A percentile compares a stretch with the other conserved stretches of the same genome.
phyloP scores from a whole-genome alignment of 1,284 basidiomycete species.

The Hemileccinum hortonii region DNA sequence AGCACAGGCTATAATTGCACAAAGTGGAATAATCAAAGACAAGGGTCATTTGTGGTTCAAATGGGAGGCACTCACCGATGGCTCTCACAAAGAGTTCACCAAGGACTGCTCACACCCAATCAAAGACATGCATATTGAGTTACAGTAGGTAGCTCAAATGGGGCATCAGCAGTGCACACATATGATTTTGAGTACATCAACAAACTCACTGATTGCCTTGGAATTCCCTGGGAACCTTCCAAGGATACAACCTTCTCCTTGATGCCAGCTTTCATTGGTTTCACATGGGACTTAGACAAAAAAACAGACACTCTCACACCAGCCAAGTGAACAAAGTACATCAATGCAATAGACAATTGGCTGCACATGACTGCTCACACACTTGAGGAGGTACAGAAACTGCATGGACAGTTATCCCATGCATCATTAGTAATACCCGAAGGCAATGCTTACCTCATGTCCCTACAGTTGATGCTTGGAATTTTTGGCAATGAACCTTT shows the following conservation, averaged over 20 bases:
- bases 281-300: conserved; percentile 18
- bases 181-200: background rate
- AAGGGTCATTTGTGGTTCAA: background rate
- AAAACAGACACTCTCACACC: background rate
- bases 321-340: conserved; percentile 5
- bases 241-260: conserved; percentile 10
- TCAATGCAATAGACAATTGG: conserved; percentile 24
- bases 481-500: conserved; percentile 28
- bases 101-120: conserved; percentile 1
- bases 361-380: conserved; percentile 7
- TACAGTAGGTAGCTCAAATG: background rate
- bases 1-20: background rate
- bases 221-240: conserved; percentile 6
- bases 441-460: conserved; percentile 36
- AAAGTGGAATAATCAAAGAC: background rate
- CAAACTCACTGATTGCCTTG: background rate
- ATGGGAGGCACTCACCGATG: background rate
- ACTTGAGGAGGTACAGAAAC: conserved; percentile 25
- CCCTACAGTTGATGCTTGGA: conserved; percentile 30
- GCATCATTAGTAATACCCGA: conserved; percentile 28
- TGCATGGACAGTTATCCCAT: conserved; percentile 39
- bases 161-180: background rate
- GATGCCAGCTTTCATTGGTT: conserved; percentile 15
- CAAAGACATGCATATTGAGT: background rate
- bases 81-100: background rate